Evolutionary conservation across 176 grass and related monocot species (phyloP).

Genomic region (Bolboschoenus planiculmis): DNA sequence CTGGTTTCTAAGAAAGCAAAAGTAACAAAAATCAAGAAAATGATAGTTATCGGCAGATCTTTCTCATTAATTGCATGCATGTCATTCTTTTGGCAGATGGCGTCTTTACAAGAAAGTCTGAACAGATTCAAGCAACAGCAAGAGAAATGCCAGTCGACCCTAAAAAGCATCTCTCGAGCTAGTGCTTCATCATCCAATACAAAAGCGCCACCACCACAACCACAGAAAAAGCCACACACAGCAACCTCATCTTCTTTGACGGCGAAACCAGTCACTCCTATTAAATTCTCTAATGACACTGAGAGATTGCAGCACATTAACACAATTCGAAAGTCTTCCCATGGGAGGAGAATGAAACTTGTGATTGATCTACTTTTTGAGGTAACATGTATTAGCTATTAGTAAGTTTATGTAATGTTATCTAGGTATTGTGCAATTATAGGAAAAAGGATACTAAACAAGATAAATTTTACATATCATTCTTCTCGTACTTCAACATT

Average conservation of each 20-base stretch:
- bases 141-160: slow-evolving; percentile 72
- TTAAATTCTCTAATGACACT: slow-evolving; percentile 89
- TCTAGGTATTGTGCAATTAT: not conserved
- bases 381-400: slow-evolving; percentile 31
- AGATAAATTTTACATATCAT: not conserved
- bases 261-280: slow-evolving; percentile 30
- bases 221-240: slow-evolving; percentile 26
- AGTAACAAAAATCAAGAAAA: not conserved
- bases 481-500: not conserved
- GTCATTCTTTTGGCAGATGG: slow-evolving; percentile 40
- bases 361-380: slow-evolving; percentile 78
- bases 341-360: slow-evolving; percentile 74
- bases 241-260: slow-evolving; percentile 23
- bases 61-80: not conserved
- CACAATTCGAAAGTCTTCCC: slow-evolving; percentile 64
- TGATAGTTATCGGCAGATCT: not conserved
- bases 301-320: slow-evolving; percentile 84
- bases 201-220: slow-evolving; percentile 36
- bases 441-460: not conserved
- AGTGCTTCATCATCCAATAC: slow-evolving; percentile 36
- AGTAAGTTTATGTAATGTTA: not conserved
- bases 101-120: slow-evolving; percentile 65
- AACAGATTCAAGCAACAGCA: slow-evolving; percentile 84
- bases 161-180: slow-evolving; percentile 51
- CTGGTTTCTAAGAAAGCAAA: not conserved